Percentiles rank a stretch among this genome's conserved stretches.
These are phyloP conservation scores for Leccinum insolens DNA, from an alignment of 1,284 basidiomycete genomes.

Conservation along the genomic window DNA sequence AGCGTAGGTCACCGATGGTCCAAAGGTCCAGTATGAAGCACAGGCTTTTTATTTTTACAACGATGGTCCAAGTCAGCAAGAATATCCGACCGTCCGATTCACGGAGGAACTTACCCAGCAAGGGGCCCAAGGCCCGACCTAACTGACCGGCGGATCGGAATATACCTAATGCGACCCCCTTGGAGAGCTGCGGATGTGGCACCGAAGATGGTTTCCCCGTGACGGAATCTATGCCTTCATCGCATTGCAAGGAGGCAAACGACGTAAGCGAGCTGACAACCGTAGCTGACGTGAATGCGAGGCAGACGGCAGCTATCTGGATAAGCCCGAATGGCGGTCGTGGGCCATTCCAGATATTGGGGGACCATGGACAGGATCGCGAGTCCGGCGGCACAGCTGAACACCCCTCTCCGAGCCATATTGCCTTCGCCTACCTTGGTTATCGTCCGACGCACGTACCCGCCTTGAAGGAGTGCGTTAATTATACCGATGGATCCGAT, in stretches of 20 bases:
- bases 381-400: conserved; percentile 71
- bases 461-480: conserved; percentile 86
- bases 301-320: conserved; percentile 74
- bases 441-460: conserved; percentile 82
- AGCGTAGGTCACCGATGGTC: conserved; percentile 78
- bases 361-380: conserved; percentile 73
- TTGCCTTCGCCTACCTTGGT: conserved; percentile 72
- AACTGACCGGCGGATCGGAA: conserved; percentile 90
- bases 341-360: conserved; percentile 44
- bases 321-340: conserved; percentile 59
- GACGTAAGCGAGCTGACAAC: conserved; percentile 90
- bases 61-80: conserved; percentile 12
- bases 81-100: background rate
- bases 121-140: conserved; percentile 85
- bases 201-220: conserved; percentile 57
- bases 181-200: conserved; percentile 66
- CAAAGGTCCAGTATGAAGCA: conserved; percentile 85
- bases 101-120: conserved; percentile 61
- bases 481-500: conserved; percentile 88
- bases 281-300: conserved; percentile 90
- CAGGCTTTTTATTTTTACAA: conserved; percentile 53
- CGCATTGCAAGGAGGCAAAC: conserved; percentile 84
- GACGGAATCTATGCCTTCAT: conserved; percentile 63
- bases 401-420: conserved; percentile 79
- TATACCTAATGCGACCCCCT: conserved; percentile 82